phyloP scores from a whole-genome alignment of 73 alveolate genomes.

The Tetrahymena thermophila region DNA sequence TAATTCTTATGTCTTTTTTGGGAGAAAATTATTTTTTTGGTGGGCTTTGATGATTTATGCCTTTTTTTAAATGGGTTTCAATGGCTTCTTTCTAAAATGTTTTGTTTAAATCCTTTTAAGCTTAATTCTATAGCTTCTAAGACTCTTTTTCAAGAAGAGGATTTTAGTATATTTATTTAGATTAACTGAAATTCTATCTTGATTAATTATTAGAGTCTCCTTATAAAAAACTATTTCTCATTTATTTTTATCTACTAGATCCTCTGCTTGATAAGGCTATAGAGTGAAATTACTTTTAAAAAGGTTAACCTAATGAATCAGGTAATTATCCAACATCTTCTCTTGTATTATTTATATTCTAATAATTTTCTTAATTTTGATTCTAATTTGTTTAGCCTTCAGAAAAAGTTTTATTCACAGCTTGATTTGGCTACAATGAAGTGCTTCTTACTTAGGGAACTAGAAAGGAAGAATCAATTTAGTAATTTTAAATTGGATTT shows the following conservation, averaged over 20 bases:
- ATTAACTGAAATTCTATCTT: neutral
- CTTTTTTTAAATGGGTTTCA: neutral
- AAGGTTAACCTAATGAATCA: neutral
- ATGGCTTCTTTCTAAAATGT: neutral
- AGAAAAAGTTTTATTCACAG: neutral
- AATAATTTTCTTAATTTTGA: neutral
- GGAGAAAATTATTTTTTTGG: neutral
- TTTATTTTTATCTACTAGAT: neutral
- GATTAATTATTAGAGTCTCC: neutral
- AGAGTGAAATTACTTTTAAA: neutral
- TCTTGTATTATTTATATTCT: neutral
- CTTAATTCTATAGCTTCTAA: neutral
- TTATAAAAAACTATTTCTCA: neutral
- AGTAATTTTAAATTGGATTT: neutral
- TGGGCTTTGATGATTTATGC: neutral
- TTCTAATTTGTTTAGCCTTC: conserved; percentile 4
- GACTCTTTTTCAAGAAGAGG: neutral
- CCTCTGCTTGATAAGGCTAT: neutral
- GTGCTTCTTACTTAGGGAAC: neutral
- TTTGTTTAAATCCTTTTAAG: neutral
- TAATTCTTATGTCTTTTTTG: neutral
- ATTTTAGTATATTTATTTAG: neutral
- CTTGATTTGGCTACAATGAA: neutral
- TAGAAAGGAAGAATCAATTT: neutral
- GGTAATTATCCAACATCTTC: neutral